Evolutionary conservation across 805 yeast species (phyloP), one percentile per base, ranked within the genome.

Genomic region (Yarrowia sp.): DNA sequence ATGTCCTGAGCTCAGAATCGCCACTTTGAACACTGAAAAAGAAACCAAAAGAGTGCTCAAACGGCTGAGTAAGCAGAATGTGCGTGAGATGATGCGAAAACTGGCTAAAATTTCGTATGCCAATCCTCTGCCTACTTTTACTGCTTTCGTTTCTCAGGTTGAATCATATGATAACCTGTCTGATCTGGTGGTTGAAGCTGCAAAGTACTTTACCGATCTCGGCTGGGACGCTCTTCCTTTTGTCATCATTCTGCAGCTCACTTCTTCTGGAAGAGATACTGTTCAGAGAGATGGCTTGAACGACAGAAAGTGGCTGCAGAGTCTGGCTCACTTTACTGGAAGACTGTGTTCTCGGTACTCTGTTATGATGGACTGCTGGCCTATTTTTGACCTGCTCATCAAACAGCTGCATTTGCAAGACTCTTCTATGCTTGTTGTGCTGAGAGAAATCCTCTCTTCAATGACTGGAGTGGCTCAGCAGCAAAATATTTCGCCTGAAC

Each of bases 111-210:
- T 90, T 11, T 83, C 92, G 18, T 86, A 84, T 66, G 76, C 88
- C 0, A 90, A 90, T 73, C 98, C 98, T 1, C 73, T 92, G 17
- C 88, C 96, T 1, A 84, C 92, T 13, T 83, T 92, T 48, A 76
- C 83, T 22, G 86, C 89, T 0, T 81, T 90, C 51, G 79, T 92
- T 10, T 84, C 85, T 51, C 97, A 91, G 72, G 85, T 93, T 68
- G 98, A 93, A 74, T 90, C 95, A 77, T 93, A 93, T 73, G 96
- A 89, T 72, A 93, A 93, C 72, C 82, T 93, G 68, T 88, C 87
- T 50, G 86, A 84, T 42, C 79, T 93, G 65, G 85, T 93, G 7
- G 92, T 90, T 9, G 87, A 87, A 53, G 84, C 95, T 7, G 91
- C 97, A 0, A 78, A 85, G 44, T 87, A 84, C 71, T 90, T 91